Conservation (phyloP, 2,329 filamentous ascomycete genomes). For the Neonectria punicea region DNA sequence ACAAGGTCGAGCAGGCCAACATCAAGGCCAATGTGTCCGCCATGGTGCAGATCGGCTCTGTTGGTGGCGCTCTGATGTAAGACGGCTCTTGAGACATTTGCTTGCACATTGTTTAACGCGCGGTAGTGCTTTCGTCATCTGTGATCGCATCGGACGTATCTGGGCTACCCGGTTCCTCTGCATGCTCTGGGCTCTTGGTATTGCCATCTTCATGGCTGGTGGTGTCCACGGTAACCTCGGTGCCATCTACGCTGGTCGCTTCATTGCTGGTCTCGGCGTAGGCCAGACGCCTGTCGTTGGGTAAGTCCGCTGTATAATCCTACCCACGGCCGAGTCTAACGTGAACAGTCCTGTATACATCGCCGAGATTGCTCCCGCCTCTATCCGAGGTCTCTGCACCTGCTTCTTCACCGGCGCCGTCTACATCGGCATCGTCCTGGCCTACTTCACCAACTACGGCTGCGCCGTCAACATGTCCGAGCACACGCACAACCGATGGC, state of each 20-base stretch:
- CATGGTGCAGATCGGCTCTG: slow-evolving; percentile 84
- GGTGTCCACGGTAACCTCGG: slow-evolving; percentile 62
- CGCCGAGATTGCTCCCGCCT: slow-evolving; percentile 75
- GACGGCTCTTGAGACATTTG: slow-evolving; percentile 15
- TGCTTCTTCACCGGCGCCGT: slow-evolving; percentile 66
- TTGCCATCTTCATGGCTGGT: slow-evolving; percentile 66
- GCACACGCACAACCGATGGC: slow-evolving; percentile 62
- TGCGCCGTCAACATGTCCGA: slow-evolving; percentile 60
- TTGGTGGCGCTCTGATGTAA: slow-evolving; percentile 73
- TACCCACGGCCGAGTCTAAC: slow-evolving; percentile 3
- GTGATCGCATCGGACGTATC: slow-evolving; percentile 70
- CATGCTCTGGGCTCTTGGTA: slow-evolving; percentile 66
- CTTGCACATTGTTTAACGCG: neutral
- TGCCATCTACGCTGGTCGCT: slow-evolving; percentile 72
- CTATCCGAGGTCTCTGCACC: slow-evolving; percentile 78
- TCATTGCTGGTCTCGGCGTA: slow-evolving; percentile 73
- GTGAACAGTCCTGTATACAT: slow-evolving; percentile 70
- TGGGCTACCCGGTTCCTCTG: slow-evolving; percentile 70
- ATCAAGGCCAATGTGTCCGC: slow-evolving; percentile 81
- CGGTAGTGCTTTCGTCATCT: slow-evolving; percentile 65
- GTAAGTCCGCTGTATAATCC: slow-evolving; percentile 34
- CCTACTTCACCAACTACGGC: slow-evolving; percentile 80
- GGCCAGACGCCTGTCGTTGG: slow-evolving; percentile 75
- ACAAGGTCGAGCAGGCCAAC: slow-evolving; percentile 66
- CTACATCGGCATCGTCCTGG: slow-evolving; percentile 81